Base-by-base conservation (phyloP, 352 stramenopile species). In the Phytophthora tentaculata region DNA sequence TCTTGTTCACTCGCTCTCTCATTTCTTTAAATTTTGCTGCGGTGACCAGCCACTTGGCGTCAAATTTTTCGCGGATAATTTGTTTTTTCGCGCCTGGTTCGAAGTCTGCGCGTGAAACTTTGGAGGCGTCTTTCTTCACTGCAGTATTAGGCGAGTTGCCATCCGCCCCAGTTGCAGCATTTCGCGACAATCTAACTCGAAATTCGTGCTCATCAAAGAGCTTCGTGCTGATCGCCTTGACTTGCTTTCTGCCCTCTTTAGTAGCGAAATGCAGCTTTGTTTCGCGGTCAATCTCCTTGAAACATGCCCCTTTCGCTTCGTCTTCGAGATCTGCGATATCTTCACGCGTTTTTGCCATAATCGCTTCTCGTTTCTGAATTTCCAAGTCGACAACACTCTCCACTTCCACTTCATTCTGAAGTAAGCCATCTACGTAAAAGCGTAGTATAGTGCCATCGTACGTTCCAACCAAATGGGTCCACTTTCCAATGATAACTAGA, bases 401-500 rank as follows among this genome's bases (percentile, higher is more conserved):
- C 19, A 90, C 81, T 52, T 94, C 83, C 2, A 95, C 76, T 62
- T 95, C 87, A 35, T 79, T 87, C 26, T 89, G 76, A 0, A 94
- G 56, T 20, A 81, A 82, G 0, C 84, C 80, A 64, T 98, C 76
- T 13, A 97, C 86, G 60, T 89, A 98, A 13, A 97, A 72, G 13
- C 85, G 73, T 37, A 96, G 41, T 29, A 91, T 85, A 19, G 88
- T 96, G 4, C 94, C 92, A 53, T 98, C 92, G 58, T 91, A 98
- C 26, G 88, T 97, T 2, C 84, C 89, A 3, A 92, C 85, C 13
- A 98, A 58, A 69, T 98, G 83, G 23, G 83, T 91, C 92, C 93
- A 98, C 45, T 90, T 81, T 20, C 86, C 64, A 5, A 88, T 44
- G 8, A 85, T 77, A 4, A 96, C 77, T 29, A 73, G 64, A 5